Evolutionary conservation across 371 early-diverging fungal species (phyloP).

Genomic region (Chytridiales sp.): DNA sequence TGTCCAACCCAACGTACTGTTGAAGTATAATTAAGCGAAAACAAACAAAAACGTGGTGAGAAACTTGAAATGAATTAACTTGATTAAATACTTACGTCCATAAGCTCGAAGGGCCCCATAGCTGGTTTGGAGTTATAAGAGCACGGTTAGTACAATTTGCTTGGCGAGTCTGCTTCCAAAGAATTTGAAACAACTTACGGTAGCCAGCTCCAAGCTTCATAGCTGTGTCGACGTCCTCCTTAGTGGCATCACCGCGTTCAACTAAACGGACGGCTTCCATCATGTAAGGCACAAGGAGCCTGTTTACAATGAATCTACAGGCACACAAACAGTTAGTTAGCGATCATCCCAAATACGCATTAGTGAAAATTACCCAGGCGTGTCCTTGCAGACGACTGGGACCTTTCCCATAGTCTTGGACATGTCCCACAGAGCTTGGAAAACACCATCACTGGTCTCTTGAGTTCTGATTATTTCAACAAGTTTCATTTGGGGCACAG

Average conservation of each 20-base stretch:
- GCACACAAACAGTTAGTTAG: not conserved
- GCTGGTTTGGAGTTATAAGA: constrained; percentile 40
- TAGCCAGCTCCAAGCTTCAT: constrained; percentile 98
- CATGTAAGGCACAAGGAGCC: constrained; percentile 94
- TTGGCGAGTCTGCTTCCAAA: not conserved
- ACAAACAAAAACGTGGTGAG: not conserved
- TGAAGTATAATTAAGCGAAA: not conserved
- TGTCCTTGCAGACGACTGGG: constrained; percentile 93
- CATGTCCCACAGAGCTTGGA: constrained; percentile 63
- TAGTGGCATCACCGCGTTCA: constrained; percentile 87
- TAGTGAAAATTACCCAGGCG: constrained; percentile 72
- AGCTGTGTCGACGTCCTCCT: constrained; percentile 89
- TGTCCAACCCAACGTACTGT: constrained; percentile 94
- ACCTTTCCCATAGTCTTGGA: constrained; percentile 76
- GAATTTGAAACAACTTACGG: constrained; percentile 42
- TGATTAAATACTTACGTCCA: constrained; percentile 73
- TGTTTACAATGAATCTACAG: constrained; percentile 89
- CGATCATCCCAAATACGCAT: not conserved
- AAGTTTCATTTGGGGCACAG: constrained; percentile 96
- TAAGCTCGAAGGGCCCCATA: constrained; percentile 95
- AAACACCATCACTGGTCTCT: constrained; percentile 61
- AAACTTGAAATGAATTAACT: no score
- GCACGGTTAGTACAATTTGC: not conserved
- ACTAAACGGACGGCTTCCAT: constrained; percentile 88
- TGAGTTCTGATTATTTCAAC: constrained; percentile 87